Evolutionary conservation across 2,329 filamentous ascomycete genomes (phyloP).

Genomic region (Penicillium sp.): DNA sequence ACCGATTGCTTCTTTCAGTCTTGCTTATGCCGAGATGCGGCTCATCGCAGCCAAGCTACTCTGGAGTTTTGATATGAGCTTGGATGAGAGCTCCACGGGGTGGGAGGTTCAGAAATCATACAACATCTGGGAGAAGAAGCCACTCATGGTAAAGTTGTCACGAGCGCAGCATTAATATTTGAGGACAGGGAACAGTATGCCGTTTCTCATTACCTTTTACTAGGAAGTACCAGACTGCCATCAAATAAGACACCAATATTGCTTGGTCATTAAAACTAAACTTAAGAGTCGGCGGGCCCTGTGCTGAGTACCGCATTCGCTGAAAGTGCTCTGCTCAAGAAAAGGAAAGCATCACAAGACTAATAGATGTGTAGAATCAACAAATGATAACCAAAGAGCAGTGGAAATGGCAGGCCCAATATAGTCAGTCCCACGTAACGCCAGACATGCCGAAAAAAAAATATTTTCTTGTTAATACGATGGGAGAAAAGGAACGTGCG

Average conservation of each 20-base stretch:
- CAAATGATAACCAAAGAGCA: background rate
- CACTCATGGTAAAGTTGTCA: constrained; percentile 22
- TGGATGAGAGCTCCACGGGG: constrained; percentile 8
- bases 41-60: constrained; percentile 26
- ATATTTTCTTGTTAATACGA: background rate
- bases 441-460: constrained; percentile 26
- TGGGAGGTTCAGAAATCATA: constrained; percentile 28
- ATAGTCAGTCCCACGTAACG: constrained; percentile 15
- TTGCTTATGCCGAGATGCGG: constrained; percentile 39
- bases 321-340: constrained; percentile 6
- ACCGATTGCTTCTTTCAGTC: constrained; percentile 12
- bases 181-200: background rate
- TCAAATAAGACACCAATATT: background rate
- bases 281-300: background rate
- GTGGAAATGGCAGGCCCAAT: constrained; percentile 6
- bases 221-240: background rate
- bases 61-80: constrained; percentile 21
- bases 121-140: constrained; percentile 26
- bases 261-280: constrained; percentile 2
- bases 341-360: background rate
- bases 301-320: background rate
- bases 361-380: background rate
- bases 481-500: constrained; percentile 5
- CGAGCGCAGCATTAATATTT: constrained; percentile 3
- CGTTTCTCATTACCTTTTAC: background rate